A percentile compares a stretch with the other conserved stretches of the same genome.
phyloP scores from a whole-genome alignment of 2,329 filamentous ascomycete genomes.

The Verticillium nonalfalfae region DNA sequence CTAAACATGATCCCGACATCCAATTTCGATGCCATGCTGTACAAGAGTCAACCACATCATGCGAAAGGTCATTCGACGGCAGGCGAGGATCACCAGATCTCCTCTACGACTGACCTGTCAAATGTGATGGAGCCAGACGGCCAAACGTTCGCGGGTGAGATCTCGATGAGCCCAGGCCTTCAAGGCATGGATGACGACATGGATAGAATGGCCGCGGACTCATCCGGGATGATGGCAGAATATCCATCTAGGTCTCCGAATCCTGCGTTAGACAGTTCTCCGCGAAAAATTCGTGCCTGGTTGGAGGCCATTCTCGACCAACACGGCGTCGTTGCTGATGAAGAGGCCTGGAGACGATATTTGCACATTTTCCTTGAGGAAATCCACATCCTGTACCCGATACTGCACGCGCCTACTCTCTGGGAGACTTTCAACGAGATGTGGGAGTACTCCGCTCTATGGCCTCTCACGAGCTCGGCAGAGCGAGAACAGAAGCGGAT shows the following conservation, averaged over 20 bases:
- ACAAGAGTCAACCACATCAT: not conserved
- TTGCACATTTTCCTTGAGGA: conserved; percentile 7
- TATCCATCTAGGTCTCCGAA: not conserved
- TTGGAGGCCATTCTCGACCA: conserved; percentile 3
- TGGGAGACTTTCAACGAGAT: conserved; percentile 8
- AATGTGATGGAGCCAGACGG: conserved; percentile 5
- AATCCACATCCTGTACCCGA: conserved; percentile 6
- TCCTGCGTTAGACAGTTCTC: not conserved
- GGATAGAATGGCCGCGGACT: not conserved
- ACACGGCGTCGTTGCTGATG: conserved; percentile 5
- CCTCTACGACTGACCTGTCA: conserved; percentile 1
- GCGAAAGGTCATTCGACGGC: not conserved
- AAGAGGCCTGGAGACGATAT: conserved; percentile 5
- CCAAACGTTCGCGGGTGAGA: conserved; percentile 7
- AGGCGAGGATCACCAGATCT: not conserved
- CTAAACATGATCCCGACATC: conserved; percentile 2
- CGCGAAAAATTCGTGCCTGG: conserved; percentile 4
- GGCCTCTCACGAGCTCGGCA: conserved; percentile 2
- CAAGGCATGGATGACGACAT: conserved; percentile 1
- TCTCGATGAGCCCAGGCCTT: conserved; percentile 4
- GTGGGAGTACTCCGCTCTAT: conserved; percentile 6
- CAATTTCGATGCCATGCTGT: not conserved
- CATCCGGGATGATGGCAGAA: not conserved
- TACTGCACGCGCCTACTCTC: conserved; percentile 4
- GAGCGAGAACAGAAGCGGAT: conserved; percentile 7